Evolutionary conservation across 768 basidiomycete genomes (phyloP).

Genomic region (Lactifluus echinatus): DNA sequence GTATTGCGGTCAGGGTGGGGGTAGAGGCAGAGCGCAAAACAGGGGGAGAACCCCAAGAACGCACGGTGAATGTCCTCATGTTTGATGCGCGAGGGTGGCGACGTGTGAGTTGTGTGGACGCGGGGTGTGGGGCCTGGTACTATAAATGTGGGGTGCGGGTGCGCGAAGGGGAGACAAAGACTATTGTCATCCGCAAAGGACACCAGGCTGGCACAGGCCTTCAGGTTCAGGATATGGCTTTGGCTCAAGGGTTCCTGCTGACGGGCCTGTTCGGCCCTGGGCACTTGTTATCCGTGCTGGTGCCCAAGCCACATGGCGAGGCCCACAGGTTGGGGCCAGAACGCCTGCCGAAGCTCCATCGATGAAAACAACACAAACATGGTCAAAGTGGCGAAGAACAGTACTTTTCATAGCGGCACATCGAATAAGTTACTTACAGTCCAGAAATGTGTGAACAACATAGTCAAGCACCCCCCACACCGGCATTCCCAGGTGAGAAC

Average conservation of each 20-base stretch:
- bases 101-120: neutral
- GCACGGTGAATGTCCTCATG: slow-evolving; percentile 9
- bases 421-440: slow-evolving; percentile 6
- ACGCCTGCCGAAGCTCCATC: neutral
- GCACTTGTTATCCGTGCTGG: no score
- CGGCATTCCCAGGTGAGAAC: slow-evolving; percentile 28
- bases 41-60: neutral
- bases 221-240: neutral
- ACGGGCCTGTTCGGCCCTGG: neutral
- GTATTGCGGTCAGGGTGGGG: neutral
- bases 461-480: slow-evolving; percentile 65
- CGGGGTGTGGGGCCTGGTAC: neutral
- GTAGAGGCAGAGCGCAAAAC: neutral
- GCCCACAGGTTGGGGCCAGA: neutral
- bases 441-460: slow-evolving; percentile 48
- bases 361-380: neutral
- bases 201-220: neutral
- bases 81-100: neutral
- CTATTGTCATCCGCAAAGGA: no score
- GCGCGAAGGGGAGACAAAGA: no score
- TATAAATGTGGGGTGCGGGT: no score
- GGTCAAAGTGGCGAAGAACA: neutral
- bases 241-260: neutral
- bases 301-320: neutral
- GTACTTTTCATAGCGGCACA: no score